These are phyloP conservation scores for Sporothrix phasma DNA, from an alignment of 2,329 filamentous ascomycete species.

Conservation along the genomic window DNA sequence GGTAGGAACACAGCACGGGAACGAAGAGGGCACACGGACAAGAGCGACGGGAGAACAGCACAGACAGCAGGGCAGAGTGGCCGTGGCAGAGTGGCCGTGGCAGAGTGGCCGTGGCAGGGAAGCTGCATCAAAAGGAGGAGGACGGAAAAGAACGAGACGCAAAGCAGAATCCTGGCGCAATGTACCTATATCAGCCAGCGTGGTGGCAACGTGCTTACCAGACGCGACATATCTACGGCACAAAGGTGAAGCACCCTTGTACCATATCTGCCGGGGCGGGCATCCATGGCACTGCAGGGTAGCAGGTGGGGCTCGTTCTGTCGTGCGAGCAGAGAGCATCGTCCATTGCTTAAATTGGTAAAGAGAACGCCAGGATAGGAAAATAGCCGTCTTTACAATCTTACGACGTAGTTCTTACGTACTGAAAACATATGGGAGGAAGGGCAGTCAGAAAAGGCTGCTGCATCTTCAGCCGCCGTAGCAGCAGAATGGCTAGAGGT, in stretches of 20 bases:
- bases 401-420: no score
- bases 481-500: no score
- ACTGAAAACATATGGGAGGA: no score
- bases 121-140: background rate
- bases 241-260: background rate
- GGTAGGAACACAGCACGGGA: background rate
- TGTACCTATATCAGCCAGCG: slow-evolving; percentile 1
- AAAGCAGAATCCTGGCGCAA: background rate
- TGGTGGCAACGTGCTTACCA: background rate
- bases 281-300: background rate
- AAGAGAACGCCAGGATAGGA: slow-evolving; percentile 2
- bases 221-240: background rate
- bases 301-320: background rate
- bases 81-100: background rate
- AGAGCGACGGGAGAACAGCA: background rate
- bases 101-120: background rate
- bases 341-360: background rate
- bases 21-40: background rate
- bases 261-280: slow-evolving; percentile 8
- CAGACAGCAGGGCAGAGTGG: background rate
- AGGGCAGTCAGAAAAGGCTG: no score
- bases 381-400: background rate
- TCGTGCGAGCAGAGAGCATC: background rate
- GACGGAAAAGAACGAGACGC: background rate
- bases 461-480: no score